Conservation (phyloP, 371 early-diverging fungal species). For the Parasitella parasitica region DNA sequence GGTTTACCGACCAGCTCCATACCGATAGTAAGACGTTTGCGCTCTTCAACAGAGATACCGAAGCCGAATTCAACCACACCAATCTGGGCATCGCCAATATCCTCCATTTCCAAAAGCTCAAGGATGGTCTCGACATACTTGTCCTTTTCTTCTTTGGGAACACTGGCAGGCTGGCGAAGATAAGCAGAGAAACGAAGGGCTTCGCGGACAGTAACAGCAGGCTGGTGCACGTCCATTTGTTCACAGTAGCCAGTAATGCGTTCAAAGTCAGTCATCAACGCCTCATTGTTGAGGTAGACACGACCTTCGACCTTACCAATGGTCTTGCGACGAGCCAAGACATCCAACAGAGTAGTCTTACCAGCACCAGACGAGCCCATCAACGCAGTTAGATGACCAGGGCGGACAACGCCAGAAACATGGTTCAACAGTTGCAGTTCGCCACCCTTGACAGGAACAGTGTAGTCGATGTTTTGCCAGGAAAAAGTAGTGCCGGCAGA, state of each 20-base stretch:
- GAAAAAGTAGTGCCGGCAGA: constrained; percentile 53
- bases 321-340: constrained; percentile 78
- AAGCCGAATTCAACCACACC: constrained; percentile 57
- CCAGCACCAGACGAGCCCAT: constrained; percentile 90
- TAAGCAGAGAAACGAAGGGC: constrained; percentile 72
- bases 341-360: constrained; percentile 87
- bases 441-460: constrained; percentile 60
- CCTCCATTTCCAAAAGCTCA: constrained; percentile 62
- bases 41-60: constrained; percentile 67
- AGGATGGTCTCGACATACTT: constrained; percentile 71
- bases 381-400: constrained; percentile 73
- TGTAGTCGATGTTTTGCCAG: constrained; percentile 59
- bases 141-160: constrained; percentile 61
- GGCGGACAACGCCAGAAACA: constrained; percentile 55
- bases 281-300: constrained; percentile 63
- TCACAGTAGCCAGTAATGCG: constrained; percentile 82
- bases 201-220: constrained; percentile 65
- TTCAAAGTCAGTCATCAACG: constrained; percentile 57
- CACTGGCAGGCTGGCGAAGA: constrained; percentile 62
- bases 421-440: constrained; percentile 51
- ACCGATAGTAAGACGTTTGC: constrained; percentile 67
- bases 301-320: constrained; percentile 74
- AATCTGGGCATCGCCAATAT: constrained; percentile 58
- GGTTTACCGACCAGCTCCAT: constrained; percentile 78
- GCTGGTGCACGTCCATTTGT: constrained; percentile 80